phyloP scores from a whole-genome alignment of 1,284 basidiomycete species.

The Irpex rosettiformis region DNA sequence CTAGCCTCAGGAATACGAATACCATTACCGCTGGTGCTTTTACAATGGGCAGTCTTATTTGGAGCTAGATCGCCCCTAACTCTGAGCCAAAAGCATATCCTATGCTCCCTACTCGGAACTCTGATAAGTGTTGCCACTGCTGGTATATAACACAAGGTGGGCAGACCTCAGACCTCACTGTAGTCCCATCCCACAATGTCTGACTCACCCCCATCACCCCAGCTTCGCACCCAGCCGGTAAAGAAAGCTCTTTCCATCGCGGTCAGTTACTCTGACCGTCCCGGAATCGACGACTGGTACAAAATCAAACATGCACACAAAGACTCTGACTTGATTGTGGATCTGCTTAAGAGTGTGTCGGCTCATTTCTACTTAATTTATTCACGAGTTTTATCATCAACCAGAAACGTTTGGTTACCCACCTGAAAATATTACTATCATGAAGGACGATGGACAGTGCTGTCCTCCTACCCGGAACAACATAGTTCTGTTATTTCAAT shows the following conservation, averaged over 20 bases:
- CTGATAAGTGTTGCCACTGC: no score
- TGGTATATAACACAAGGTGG: no score
- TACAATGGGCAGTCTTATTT: no score
- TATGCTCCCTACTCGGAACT: no score
- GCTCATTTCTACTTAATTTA: background rate
- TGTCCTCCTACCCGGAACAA: slow-evolving; percentile 19
- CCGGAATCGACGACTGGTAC: background rate
- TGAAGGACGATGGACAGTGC: slow-evolving; percentile 15
- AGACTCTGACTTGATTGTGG: background rate
- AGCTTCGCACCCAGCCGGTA: background rate
- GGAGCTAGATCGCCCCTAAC: no score
- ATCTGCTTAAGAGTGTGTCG: background rate
- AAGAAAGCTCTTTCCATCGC: slow-evolving; percentile 1
- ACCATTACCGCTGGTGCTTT: no score
- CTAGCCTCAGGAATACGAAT: no score
- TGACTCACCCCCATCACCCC: background rate
- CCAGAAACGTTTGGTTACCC: slow-evolving; percentile 15
- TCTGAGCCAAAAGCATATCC: no score
- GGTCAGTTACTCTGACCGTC: background rate
- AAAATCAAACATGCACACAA: background rate
- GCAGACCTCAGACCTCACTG: no score
- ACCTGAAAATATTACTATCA: slow-evolving; percentile 17
- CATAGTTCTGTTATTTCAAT: slow-evolving; percentile 14
- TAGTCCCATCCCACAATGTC: background rate
- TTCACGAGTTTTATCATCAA: background rate